phyloP scores from a whole-genome alignment of 768 basidiomycete species.

The Cystofilobasidium capitatum region DNA sequence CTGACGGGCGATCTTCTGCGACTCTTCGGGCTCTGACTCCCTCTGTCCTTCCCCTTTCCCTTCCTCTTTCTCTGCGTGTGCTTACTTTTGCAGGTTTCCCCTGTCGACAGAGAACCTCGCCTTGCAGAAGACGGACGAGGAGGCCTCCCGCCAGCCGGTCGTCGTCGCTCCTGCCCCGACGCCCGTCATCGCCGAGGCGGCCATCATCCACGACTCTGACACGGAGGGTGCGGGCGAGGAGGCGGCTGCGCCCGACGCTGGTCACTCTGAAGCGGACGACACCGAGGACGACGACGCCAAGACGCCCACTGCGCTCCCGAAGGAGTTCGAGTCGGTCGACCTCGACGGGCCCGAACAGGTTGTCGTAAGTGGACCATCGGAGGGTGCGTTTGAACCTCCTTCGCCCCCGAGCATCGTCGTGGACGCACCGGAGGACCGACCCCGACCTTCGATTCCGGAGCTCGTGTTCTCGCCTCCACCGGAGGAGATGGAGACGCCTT shows the following conservation, averaged over 20 bases:
- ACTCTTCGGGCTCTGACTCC: no score
- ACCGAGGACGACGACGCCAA: background rate
- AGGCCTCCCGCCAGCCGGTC: background rate
- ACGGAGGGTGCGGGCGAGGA: background rate
- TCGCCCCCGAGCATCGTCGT: background rate
- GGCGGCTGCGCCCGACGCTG: background rate
- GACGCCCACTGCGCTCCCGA: background rate
- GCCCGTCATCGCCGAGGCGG: background rate
- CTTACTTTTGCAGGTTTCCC: background rate
- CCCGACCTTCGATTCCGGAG: background rate
- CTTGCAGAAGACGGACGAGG: slow-evolving; percentile 11
- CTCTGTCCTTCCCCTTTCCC: background rate
- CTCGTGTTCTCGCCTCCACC: slow-evolving; percentile 1
- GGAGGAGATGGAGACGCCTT: background rate
- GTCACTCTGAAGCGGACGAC: no score
- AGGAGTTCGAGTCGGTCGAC: background rate
- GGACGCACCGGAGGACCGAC: background rate
- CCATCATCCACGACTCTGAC: background rate
- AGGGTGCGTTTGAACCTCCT: background rate
- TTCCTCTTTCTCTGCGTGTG: background rate
- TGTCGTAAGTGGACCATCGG: background rate
- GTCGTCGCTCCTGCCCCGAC: background rate
- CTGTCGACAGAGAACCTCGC: slow-evolving; percentile 1
- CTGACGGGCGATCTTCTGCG: no score
- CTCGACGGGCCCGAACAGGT: background rate